Conservation (phyloP, 1,139 yeast species). For the Magnusiomyces paraingens region DNA sequence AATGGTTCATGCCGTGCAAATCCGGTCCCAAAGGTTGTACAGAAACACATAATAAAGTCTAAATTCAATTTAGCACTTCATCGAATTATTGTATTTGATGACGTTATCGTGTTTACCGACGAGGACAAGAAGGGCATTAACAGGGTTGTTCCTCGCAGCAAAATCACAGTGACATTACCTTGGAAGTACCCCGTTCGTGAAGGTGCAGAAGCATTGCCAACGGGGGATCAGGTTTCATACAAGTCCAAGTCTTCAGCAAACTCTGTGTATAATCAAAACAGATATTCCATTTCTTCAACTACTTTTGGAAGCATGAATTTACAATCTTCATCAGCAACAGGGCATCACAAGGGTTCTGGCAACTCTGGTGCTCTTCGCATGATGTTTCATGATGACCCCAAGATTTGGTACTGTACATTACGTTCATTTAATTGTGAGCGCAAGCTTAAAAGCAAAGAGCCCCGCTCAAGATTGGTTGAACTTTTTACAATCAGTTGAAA, state of each 20-base stretch:
- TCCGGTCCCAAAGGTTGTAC: conserved; percentile 15
- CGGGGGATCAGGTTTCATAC: conserved; percentile 3
- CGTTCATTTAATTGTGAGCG: conserved; percentile 3
- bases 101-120: conserved; percentile 13
- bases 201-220: conserved; percentile 3
- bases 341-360: conserved; percentile 1
- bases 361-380: conserved; percentile 7
- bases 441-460: background rate
- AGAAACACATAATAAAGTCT: conserved; percentile 6
- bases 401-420: conserved; percentile 13
- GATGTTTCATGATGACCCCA: conserved; percentile 13
- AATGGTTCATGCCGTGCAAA: conserved; percentile 4
- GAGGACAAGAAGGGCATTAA: conserved; percentile 14
- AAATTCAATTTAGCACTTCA: conserved; percentile 9
- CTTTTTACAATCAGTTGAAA: background rate
- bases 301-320: background rate
- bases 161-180: conserved; percentile 11
- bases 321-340: background rate
- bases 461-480: background rate
- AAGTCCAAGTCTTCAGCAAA: conserved; percentile 2
- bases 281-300: background rate
- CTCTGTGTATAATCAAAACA: background rate
- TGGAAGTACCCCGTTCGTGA: conserved; percentile 14
- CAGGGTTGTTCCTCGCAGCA: conserved; percentile 8
- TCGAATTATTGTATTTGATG: conserved; percentile 14